Conservation (phyloP, 345 rosid genomes). For the Aquilaria sinensis region DNA sequence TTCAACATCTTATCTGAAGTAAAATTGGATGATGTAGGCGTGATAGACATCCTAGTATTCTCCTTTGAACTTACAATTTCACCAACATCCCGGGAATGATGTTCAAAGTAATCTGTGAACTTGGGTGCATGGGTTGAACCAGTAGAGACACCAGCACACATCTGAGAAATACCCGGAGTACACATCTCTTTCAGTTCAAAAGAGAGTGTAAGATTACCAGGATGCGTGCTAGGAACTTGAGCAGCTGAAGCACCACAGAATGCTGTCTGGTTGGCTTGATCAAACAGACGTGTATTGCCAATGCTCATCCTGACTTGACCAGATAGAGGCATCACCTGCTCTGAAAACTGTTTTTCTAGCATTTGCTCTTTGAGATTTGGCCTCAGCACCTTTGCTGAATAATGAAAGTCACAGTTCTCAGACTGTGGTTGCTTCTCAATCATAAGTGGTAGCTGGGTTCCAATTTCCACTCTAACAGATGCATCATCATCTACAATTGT, state of each 20-base stretch:
- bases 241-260: constrained; percentile 1
- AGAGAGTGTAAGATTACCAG: constrained; percentile 18
- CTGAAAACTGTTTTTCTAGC: constrained; percentile 19
- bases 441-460: constrained; percentile 14
- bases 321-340: constrained; percentile 9
- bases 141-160: constrained; percentile 12
- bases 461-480: constrained; percentile 17
- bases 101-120: constrained; percentile 21
- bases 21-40: constrained; percentile 25
- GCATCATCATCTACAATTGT: constrained; percentile 16
- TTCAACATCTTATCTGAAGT: constrained; percentile 18
- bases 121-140: constrained; percentile 16
- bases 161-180: constrained; percentile 16
- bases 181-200: constrained; percentile 16
- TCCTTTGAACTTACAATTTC: constrained; percentile 20
- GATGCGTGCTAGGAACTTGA: not conserved
- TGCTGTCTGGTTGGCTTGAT: constrained; percentile 18
- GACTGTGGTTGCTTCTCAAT: constrained; percentile 20
- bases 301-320: constrained; percentile 14
- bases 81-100: constrained; percentile 19
- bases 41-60: constrained; percentile 17
- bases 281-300: constrained; percentile 12
- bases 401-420: constrained; percentile 9
- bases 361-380: constrained; percentile 18
- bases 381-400: constrained; percentile 13